Evolutionary conservation across 257 asterid genomes (phyloP).

Genomic region (Phtheirospermum japonicum): DNA sequence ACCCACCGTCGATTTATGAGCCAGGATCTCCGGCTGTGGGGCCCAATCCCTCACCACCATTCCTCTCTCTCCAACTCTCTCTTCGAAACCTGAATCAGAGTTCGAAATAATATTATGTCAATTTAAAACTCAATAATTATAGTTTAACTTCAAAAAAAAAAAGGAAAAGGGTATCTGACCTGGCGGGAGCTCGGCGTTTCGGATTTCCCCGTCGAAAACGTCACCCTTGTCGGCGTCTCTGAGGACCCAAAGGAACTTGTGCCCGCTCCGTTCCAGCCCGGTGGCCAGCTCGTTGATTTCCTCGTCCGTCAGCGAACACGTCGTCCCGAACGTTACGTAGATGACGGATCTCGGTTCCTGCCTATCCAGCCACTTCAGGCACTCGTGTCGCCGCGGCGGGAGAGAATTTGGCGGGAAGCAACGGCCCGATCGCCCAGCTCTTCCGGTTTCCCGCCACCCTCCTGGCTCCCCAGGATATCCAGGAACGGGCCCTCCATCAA

Average conservation of each 20-base stretch:
- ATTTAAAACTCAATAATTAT: too few species aligned
- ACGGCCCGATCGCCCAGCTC: slow-evolving; percentile 47
- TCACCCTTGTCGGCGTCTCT: slow-evolving; percentile 55
- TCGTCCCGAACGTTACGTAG: slow-evolving; percentile 46
- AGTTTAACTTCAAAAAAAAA: too few species aligned
- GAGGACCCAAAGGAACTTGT: slow-evolving; percentile 52
- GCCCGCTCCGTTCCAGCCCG: slow-evolving; percentile 47
- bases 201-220: slow-evolving; percentile 39
- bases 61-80: slow-evolving; percentile 37
- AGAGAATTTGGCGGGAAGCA: slow-evolving; percentile 19
- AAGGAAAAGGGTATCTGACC: too few species aligned
- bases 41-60: slow-evolving; percentile 58
- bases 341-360: slow-evolving; percentile 40
- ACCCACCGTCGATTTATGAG: slow-evolving; percentile 44
- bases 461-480: slow-evolving; percentile 30
- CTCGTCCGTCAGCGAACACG: slow-evolving; percentile 35
- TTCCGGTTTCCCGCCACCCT: slow-evolving; percentile 12
- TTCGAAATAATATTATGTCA: too few species aligned
- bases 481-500: slow-evolving; percentile 34
- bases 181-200: slow-evolving; percentile 35
- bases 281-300: slow-evolving; percentile 38
- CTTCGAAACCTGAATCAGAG: slow-evolving; percentile 45
- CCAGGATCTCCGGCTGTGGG: slow-evolving; percentile 51
- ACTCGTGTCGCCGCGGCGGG: slow-evolving; percentile 3
- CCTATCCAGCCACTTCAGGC: slow-evolving; percentile 41